Evolutionary conservation across 176 grass and related monocot genomes (phyloP), one percentile per base, ranked within the genome.

Genomic region (Eleusine indica): DNA sequence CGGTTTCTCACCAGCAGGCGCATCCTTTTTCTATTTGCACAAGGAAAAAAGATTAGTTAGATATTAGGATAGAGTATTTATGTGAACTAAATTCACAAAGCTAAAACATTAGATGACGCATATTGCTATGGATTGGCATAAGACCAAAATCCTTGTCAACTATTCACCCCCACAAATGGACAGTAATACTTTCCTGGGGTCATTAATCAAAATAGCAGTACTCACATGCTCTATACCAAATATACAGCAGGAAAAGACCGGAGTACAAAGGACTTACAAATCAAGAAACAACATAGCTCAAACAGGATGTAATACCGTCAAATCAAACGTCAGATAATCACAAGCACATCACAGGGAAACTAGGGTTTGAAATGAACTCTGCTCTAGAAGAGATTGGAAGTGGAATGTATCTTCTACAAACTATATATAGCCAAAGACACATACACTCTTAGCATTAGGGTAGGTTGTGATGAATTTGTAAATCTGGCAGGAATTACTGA

Each of bases 1-100:
- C 0, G 87, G 92, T 73, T 94, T 94, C 84, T 94, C 92, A 16
- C 89, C 92, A 15, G 77, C 81, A 43, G 89, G 89, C 2, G 92
- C 92, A 17, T 91, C 84, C 17, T 86, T 91, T 82, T 91, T 94
- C 92, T 94, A 81, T 63, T 79, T 8, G 29, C 12, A 15, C 11
- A 51, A 30, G 51, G 28, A 12, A 9, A 37, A 19, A 8, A 38
- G 0, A 30, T 47, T 0, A 58, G 13, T 3, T 41, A 22, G 19
- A 76, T 75, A 0, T 75, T 14, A 3, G 2, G n/a, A 77, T 12
- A 16, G 0, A 69, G 8, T n/a, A 12, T 39, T 3, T 53, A 49
- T 1, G 0, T 17, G 13, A 49, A 3, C 14, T 15, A 4, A 52
- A 52, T 4, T 53, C 15, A 17, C 51, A 53, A 53, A 53, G 51